Base-by-base conservation (phyloP, 2,329 filamentous ascomycete species). In the Penicillium sp. region DNA sequence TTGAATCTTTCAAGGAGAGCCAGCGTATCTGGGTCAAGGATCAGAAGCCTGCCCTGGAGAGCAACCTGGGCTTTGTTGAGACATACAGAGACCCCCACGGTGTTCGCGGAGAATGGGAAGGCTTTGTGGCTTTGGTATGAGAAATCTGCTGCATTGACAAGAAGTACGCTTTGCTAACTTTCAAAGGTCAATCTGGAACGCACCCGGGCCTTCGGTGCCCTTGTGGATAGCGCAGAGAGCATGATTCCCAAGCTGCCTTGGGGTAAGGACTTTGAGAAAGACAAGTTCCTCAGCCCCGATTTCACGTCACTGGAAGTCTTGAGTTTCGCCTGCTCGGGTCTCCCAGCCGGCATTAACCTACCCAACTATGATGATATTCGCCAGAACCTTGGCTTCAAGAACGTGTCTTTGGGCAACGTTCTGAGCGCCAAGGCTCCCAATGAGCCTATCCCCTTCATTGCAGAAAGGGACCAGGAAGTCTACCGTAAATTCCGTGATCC, bases 301-400 rank as follows among this genome's bases (percentile, higher is more conserved):
- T 99, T 99, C 69, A 97, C 94, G 0, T 94, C 89, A 9, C 81
- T 97, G 1, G 94, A 99, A 72, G 91, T 97, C 2, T 75, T 97
- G 57, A 91, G 88, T 0, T 97, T 97, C 64, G 82, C 83, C 19
- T 81, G 82, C 8, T 82, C 79, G 49, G 84, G 83, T 54, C 84
- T 86, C 43, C 84, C 83, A 18, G 83, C 82, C 13, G 83, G 82
- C 26, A 82, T 83, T 65, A 83, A 82, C 52, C 75, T 79, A 18
- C 79, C 79, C n/a, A 83, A 83, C 63, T 82, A 81, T 60, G 81
- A 84, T 61, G 76, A 78, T 48, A 84, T 86, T 57, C 76, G 84
- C 42, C 83, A 86, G 63, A 83, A 79, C 47, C 74, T 84, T 45
- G 84, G 84, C 19, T 87, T 87, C 76, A 87, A 87, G 69, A 87